These are phyloP conservation scores for Lindgomyces ingoldianus DNA, from an alignment of 495 filamentous ascomycete species.

Conservation along the genomic window DNA sequence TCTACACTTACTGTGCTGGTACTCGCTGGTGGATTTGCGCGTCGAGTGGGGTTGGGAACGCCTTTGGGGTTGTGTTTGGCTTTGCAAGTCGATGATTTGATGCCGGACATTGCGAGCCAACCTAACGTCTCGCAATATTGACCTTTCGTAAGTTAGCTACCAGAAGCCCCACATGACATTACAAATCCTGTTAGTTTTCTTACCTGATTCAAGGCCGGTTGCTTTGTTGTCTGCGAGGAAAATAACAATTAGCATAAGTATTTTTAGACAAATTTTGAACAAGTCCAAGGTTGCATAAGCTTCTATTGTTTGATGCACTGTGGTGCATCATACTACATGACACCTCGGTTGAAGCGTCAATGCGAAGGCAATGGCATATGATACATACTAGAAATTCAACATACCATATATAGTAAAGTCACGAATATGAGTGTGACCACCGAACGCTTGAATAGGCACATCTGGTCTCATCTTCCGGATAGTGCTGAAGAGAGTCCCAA, in stretches of 20 bases:
- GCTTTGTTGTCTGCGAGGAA: constrained; percentile 63
- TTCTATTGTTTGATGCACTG: no score
- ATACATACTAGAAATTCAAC: background rate
- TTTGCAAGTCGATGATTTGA: constrained; percentile 40
- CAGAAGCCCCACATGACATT: constrained; percentile 91
- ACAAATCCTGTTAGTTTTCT: constrained; percentile 79
- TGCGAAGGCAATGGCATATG: no score
- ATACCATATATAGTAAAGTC: constrained; percentile 69
- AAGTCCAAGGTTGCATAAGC: no score
- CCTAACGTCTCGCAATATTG: constrained; percentile 58
- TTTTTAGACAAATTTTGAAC: no score
- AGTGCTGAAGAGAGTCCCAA: constrained; percentile 67
- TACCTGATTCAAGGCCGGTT: constrained; percentile 73
- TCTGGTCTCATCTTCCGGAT: constrained; percentile 75
- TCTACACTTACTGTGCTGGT: constrained; percentile 28
- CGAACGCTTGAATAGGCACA: constrained; percentile 88
- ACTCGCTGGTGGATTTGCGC: constrained; percentile 40
- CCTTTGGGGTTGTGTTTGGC: constrained; percentile 44
- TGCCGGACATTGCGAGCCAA: constrained; percentile 48
- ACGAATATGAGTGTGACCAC: constrained; percentile 86
- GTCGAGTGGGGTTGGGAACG: constrained; percentile 51
- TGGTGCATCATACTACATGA: no score
- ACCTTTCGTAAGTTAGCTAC: constrained; percentile 56
- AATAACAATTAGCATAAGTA: no score
- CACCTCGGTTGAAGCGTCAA: background rate